Evolutionary conservation across 805 yeast genomes (phyloP).

Genomic region (Wickerhamiella musiphila): DNA sequence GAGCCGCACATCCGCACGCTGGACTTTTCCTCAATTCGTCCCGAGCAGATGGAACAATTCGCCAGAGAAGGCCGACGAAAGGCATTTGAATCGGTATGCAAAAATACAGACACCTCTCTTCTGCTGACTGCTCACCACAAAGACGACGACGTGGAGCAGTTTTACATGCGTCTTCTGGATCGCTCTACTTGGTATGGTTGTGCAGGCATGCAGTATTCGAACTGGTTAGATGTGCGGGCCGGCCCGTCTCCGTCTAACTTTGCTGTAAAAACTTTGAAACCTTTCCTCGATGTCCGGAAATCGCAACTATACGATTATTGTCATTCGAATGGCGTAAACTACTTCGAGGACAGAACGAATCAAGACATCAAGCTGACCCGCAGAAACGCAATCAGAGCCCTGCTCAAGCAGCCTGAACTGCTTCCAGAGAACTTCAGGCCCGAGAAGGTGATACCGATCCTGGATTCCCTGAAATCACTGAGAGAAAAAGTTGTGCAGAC

Average conservation of each 20-base stretch:
- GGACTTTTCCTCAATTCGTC: slow-evolving; percentile 8
- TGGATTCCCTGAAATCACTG: slow-evolving; percentile 2
- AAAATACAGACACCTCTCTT: slow-evolving; percentile 18
- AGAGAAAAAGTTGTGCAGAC: slow-evolving; percentile 2
- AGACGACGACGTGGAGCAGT: slow-evolving; percentile 62
- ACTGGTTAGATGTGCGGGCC: slow-evolving; percentile 8
- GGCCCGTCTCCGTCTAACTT: slow-evolving; percentile 5
- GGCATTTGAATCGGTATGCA: slow-evolving; percentile 28
- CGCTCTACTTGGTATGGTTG: slow-evolving; percentile 40
- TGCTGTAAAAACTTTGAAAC: slow-evolving; percentile 27
- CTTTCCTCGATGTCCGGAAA: slow-evolving; percentile 34
- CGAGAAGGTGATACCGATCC: neutral
- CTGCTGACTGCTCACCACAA: slow-evolving; percentile 48
- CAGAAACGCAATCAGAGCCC: slow-evolving; percentile 37
- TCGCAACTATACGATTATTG: slow-evolving; percentile 32
- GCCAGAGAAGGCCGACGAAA: slow-evolving; percentile 42
- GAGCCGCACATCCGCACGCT: slow-evolving; percentile 22
- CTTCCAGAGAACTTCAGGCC: slow-evolving; percentile 2
- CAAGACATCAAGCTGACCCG: slow-evolving; percentile 33
- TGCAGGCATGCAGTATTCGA: slow-evolving; percentile 30
- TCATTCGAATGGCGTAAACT: slow-evolving; percentile 22
- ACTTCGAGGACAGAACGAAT: slow-evolving; percentile 65
- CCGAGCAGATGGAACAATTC: slow-evolving; percentile 33
- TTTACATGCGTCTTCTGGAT: slow-evolving; percentile 32
- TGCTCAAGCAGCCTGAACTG: slow-evolving; percentile 22